Evolutionary conservation across 257 asterid genomes (phyloP).

Genomic region (Fraxinus excelsior): DNA sequence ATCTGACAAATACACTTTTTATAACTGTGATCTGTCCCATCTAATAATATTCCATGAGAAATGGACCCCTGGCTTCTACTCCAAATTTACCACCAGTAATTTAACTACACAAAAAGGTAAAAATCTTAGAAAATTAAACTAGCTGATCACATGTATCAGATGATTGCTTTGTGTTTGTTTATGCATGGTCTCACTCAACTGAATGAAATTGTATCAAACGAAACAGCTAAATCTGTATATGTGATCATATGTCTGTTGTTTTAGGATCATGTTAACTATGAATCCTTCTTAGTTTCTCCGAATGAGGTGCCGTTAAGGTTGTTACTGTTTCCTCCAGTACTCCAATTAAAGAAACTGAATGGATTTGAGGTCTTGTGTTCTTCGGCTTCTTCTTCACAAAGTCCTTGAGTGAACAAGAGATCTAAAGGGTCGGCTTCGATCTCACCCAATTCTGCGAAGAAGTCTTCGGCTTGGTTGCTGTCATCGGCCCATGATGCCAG

Average conservation of each 20-base stretch:
- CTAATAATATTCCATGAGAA: constrained; percentile 51
- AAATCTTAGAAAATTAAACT: background rate
- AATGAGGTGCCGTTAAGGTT: constrained; percentile 17
- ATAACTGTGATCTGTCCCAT: constrained; percentile 78
- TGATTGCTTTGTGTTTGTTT: background rate
- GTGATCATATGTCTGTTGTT: background rate
- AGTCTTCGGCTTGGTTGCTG: constrained; percentile 46
- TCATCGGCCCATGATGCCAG: constrained; percentile 26
- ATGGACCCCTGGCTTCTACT: constrained; percentile 30
- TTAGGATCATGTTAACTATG: constrained; percentile 18
- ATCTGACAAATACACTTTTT: constrained; percentile 46
- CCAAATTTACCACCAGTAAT: constrained; percentile 41
- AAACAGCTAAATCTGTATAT: background rate
- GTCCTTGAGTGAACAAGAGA: constrained; percentile 49
- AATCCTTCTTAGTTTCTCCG: constrained; percentile 37
- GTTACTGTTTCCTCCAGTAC: constrained; percentile 12
- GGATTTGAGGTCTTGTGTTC: constrained; percentile 44
- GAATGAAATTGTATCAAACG: constrained; percentile 9
- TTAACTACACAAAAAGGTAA: constrained; percentile 16
- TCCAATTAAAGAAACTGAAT: constrained; percentile 66
- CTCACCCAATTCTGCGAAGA: constrained; percentile 74
- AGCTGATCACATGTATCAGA: too few species aligned
- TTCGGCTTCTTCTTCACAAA: constrained; percentile 30
- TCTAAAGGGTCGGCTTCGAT: constrained; percentile 65
- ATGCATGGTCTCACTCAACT: constrained; percentile 25